Evolutionary conservation across 257 asterid genomes (phyloP).

Genomic region (Nicotiana otophora): DNA sequence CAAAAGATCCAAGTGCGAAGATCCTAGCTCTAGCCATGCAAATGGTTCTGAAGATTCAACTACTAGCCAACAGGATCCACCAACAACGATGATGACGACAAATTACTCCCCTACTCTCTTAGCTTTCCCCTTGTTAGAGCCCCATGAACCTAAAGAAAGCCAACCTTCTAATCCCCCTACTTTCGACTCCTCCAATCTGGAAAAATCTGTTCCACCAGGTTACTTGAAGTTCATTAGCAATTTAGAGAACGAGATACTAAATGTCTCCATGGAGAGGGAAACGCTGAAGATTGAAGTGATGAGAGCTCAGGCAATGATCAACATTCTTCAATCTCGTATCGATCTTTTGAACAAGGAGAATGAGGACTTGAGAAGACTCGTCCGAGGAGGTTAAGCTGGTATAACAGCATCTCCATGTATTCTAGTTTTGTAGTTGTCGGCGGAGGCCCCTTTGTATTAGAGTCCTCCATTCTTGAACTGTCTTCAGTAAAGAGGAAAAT

Average conservation of each 20-base stretch:
- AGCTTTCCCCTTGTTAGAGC: constrained; percentile 60
- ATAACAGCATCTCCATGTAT: not conserved
- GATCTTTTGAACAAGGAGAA: constrained; percentile 62
- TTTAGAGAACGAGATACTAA: constrained; percentile 74
- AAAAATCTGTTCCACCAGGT: constrained; percentile 93
- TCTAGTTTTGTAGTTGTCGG: constrained; percentile 24
- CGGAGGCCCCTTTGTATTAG: not conserved
- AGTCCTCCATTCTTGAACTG: not conserved
- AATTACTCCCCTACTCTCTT: constrained; percentile 47
- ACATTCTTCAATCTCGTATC: constrained; percentile 71
- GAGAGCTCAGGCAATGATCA: constrained; percentile 93
- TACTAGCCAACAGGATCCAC: constrained; percentile 66
- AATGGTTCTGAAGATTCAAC: constrained; percentile 96
- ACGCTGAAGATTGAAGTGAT: constrained; percentile 86
- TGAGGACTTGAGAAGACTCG: constrained; percentile 42
- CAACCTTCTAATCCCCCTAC: constrained; percentile 34
- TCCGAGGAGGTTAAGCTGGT: constrained; percentile 24
- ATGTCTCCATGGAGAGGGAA: constrained; percentile 86
- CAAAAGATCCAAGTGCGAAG: constrained; percentile 65
- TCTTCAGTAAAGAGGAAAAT: not conserved
- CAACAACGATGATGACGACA: constrained; percentile 63
- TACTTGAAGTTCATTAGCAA: constrained; percentile 79
- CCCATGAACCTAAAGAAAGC: constrained; percentile 53
- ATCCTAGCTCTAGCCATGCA: constrained; percentile 79
- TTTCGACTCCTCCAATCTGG: constrained; percentile 83